Conservation (phyloP, 202 grass and related monocot genomes). For the Saccharum hybrid region DNA sequence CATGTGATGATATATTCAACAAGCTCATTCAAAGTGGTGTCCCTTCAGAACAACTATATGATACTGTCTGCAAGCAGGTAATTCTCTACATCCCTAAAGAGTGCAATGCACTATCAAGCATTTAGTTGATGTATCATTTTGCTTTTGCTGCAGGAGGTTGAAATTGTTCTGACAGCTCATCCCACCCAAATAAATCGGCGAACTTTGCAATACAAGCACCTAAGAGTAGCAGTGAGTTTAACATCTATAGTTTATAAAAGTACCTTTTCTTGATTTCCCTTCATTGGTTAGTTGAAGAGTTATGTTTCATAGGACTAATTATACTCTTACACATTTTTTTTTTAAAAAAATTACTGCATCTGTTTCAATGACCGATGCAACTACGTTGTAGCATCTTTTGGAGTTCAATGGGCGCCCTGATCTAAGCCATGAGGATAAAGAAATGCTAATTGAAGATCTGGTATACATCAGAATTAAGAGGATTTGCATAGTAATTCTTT, state of each 20-base stretch:
- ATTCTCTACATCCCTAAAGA: no score
- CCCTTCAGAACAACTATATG: no score
- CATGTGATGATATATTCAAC: constrained; percentile 82
- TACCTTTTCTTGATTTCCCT: constrained; percentile 4
- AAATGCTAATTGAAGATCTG: constrained; percentile 91
- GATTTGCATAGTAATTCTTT: not conserved
- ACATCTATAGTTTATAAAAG: constrained; percentile 20
- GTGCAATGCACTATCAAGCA: no score
- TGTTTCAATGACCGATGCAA: constrained; percentile 33
- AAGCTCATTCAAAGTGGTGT: constrained; percentile 87
- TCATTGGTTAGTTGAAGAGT: constrained; percentile 3
- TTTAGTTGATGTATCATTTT: no score
- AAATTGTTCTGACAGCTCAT: constrained; percentile 96
- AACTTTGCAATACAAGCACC: constrained; percentile 89
- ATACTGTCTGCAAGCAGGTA: no score
- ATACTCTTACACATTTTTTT: not conserved
- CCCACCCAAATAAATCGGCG: constrained; percentile 93
- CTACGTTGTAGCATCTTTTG: constrained; percentile 70
- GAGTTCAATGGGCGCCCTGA: constrained; percentile 90
- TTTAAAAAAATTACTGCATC: not conserved
- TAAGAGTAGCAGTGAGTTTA: constrained; percentile 85
- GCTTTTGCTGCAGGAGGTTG: no score
- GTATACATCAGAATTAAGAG: constrained; percentile 53
- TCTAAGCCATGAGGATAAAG: constrained; percentile 92
- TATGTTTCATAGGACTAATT: not conserved